Percentiles rank a stretch among this genome's conserved stretches.
phyloP scores from a whole-genome alignment of 2,329 filamentous ascomycete species.

The Emericellopsis atlantica region DNA sequence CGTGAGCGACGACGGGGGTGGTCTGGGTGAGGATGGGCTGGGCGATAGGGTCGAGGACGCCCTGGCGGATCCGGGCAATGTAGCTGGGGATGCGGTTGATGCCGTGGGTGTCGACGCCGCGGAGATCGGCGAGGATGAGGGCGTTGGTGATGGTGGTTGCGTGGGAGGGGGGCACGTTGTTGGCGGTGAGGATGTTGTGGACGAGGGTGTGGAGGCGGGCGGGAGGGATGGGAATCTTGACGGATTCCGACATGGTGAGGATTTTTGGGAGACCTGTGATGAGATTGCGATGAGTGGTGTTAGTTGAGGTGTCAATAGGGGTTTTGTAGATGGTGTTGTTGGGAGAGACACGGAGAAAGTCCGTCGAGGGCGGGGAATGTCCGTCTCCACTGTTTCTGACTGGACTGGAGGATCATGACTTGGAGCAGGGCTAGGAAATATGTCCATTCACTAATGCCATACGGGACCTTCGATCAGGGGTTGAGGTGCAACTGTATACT shows the following conservation, averaged over 20 bases:
- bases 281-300: neutral
- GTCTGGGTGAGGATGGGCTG: slow-evolving; percentile 44
- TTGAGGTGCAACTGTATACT: no score
- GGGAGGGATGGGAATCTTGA: slow-evolving; percentile 24
- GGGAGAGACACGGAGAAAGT: neutral
- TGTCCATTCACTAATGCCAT: no score
- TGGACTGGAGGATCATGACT: no score
- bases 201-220: slow-evolving; percentile 29
- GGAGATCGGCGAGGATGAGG: slow-evolving; percentile 62
- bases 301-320: neutral
- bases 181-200: slow-evolving; percentile 41
- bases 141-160: slow-evolving; percentile 53
- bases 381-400: no score
- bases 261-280: neutral
- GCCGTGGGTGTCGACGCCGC: slow-evolving; percentile 67
- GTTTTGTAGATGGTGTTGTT: neutral
- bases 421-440: no score
- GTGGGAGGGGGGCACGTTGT: slow-evolving; percentile 45
- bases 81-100: slow-evolving; percentile 70
- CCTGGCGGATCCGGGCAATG: slow-evolving; percentile 57
- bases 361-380: no score
- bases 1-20: slow-evolving; percentile 59
- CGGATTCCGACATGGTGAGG: slow-evolving; percentile 4
- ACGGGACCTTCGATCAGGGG: no score
- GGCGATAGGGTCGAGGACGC: slow-evolving; percentile 51